Evolutionary conservation across 805 yeast species (phyloP).

Genomic region (Candida ulmi): DNA sequence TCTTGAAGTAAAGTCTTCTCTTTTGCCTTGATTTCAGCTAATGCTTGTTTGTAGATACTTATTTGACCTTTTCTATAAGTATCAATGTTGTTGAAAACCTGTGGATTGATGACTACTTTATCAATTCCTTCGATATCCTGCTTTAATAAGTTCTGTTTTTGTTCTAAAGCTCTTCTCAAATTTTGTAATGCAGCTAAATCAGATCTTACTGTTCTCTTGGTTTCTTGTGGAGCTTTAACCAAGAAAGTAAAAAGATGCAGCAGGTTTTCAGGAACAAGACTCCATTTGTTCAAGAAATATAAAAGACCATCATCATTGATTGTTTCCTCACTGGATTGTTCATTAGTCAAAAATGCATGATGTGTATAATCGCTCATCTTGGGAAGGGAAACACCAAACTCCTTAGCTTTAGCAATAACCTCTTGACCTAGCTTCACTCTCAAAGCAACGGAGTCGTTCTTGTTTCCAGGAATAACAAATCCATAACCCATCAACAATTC

Average conservation of each 20-base stretch:
- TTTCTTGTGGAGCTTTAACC: slow-evolving; percentile 30
- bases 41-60: slow-evolving; percentile 36
- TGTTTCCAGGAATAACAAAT: slow-evolving; percentile 47
- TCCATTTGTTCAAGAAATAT: slow-evolving; percentile 26
- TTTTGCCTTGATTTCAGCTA: slow-evolving; percentile 37
- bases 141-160: slow-evolving; percentile 32
- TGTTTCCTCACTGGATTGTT: slow-evolving; percentile 3
- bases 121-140: slow-evolving; percentile 2
- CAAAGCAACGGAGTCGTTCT: slow-evolving; percentile 59
- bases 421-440: slow-evolving; percentile 42
- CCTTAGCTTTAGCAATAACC: slow-evolving; percentile 26
- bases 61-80: slow-evolving; percentile 48
- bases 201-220: slow-evolving; percentile 40
- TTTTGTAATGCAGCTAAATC: slow-evolving; percentile 53
- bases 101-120: slow-evolving; percentile 10
- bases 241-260: slow-evolving; percentile 27
- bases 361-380: slow-evolving; percentile 34
- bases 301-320: slow-evolving; percentile 24
- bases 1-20: slow-evolving; percentile 46
- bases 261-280: slow-evolving; percentile 18
- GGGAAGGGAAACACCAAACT: slow-evolving; percentile 31
- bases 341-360: slow-evolving; percentile 28
- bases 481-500: slow-evolving; percentile 81
- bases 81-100: slow-evolving; percentile 26
- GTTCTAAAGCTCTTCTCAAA: slow-evolving; percentile 47